A percentile compares a stretch with the other conserved stretches of the same genome.
Evolutionary conservation across 1,284 basidiomycete genomes (phyloP).

Genomic region (Sanghuangporus sanghuang): DNA sequence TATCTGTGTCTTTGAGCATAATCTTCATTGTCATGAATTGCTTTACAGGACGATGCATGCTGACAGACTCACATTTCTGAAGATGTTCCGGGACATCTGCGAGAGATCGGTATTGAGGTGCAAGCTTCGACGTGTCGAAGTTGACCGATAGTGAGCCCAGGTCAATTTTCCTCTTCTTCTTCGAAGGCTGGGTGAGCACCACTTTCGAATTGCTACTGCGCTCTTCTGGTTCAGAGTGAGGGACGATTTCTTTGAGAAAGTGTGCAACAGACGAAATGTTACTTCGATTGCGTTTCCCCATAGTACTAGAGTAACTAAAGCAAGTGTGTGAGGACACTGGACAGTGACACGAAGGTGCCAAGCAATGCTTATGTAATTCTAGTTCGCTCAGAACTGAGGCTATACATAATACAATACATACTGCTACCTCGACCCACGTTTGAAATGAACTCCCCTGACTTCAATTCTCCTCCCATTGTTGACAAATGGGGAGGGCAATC

Average conservation of each 20-base stretch:
- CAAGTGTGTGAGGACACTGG: not conserved
- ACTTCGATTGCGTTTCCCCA: constrained; percentile 2
- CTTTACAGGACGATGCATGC: constrained; percentile 3
- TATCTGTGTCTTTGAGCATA: constrained; percentile 79
- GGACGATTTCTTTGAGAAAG: constrained; percentile 1
- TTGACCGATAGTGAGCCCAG: constrained; percentile 31
- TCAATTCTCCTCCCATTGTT: no score
- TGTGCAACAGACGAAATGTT: constrained; percentile 5
- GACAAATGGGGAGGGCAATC: no score
- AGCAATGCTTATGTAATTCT: not conserved
- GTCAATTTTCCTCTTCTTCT: constrained; percentile 31
- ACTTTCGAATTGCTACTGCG: not conserved
- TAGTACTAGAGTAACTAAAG: not conserved
- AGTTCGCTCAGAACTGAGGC: not conserved
- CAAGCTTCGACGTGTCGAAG: constrained; percentile 67
- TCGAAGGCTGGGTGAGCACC: constrained; percentile 2
- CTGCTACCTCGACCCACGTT: no score
- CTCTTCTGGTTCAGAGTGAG: not conserved
- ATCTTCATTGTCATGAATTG: constrained; percentile 43
- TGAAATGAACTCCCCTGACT: no score
- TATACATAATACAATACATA: no score
- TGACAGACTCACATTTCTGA: constrained; percentile 65
- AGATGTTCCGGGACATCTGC: constrained; percentile 71
- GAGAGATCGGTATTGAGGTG: constrained; percentile 59
- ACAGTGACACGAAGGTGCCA: no score